A percentile compares a stretch with the other conserved stretches of the same genome.
phyloP scores from a whole-genome alignment of 768 basidiomycete species.

The Amanita fuliginea region DNA sequence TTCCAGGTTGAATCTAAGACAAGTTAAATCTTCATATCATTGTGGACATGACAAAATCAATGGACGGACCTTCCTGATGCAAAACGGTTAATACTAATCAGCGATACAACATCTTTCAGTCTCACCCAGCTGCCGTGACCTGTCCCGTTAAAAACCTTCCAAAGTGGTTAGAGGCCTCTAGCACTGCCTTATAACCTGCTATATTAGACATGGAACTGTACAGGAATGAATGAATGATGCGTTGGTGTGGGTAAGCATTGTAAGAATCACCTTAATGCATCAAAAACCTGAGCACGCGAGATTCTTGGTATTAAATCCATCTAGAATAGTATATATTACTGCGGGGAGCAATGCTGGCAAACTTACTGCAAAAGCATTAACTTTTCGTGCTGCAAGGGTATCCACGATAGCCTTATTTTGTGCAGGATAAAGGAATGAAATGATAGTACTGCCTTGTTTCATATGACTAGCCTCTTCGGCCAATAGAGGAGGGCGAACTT shows the following conservation, averaged over 20 bases:
- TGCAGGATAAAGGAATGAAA: slow-evolving; percentile 76
- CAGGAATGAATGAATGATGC: slow-evolving; percentile 3
- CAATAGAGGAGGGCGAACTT: slow-evolving; percentile 69
- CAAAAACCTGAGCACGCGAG: slow-evolving; percentile 83
- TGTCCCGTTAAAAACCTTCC: slow-evolving; percentile 86
- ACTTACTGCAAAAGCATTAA: slow-evolving; percentile 62
- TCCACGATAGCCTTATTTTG: slow-evolving; percentile 74
- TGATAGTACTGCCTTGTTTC: slow-evolving; percentile 67
- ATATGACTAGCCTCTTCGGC: slow-evolving; percentile 50
- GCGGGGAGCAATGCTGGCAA: neutral
- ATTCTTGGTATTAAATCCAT: slow-evolving; percentile 93
- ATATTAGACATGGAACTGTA: slow-evolving; percentile 88
- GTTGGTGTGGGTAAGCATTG: neutral
- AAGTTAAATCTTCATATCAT: slow-evolving; percentile 1
- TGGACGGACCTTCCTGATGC: neutral
- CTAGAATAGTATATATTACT: slow-evolving; percentile 10
- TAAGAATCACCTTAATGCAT: slow-evolving; percentile 60
- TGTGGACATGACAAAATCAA: neutral
- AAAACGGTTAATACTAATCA: slow-evolving; percentile 10
- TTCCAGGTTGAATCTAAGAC: slow-evolving; percentile 69
- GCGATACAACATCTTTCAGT: slow-evolving; percentile 8
- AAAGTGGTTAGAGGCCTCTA: slow-evolving; percentile 85
- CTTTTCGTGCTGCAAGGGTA: slow-evolving; percentile 48
- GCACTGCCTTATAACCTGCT: slow-evolving; percentile 84
- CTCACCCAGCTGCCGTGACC: slow-evolving; percentile 82